Conservation (phyloP, 2,329 filamentous ascomycete genomes). For the Claviceps lovelessii region DNA sequence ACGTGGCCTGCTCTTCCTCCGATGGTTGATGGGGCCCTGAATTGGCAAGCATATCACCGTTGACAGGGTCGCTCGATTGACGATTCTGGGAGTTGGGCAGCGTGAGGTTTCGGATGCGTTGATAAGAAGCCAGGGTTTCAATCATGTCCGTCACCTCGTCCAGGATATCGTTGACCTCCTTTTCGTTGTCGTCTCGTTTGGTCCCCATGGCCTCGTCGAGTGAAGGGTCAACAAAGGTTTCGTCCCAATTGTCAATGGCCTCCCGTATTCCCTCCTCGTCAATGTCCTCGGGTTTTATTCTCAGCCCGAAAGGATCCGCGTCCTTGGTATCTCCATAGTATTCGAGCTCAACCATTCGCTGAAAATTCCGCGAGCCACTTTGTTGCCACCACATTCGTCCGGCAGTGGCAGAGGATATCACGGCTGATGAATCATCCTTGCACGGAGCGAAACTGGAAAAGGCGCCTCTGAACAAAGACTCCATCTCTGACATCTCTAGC, state of each 20-base stretch:
- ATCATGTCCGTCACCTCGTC: constrained; percentile 62
- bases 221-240: constrained; percentile 41
- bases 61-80: constrained; percentile 45
- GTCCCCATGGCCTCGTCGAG: constrained; percentile 37
- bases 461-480: constrained; percentile 59
- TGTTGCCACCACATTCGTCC: constrained; percentile 67
- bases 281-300: constrained; percentile 23
- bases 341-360: constrained; percentile 45
- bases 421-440: constrained; percentile 56
- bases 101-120: constrained; percentile 62
- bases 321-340: constrained; percentile 27
- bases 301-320: constrained; percentile 20
- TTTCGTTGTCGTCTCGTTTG: constrained; percentile 45
- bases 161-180: constrained; percentile 55
- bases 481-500: constrained; percentile 51
- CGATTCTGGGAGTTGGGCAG: constrained; percentile 50
- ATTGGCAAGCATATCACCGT: constrained; percentile 53
- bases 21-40: constrained; percentile 54
- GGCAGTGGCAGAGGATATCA: constrained; percentile 53
- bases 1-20: constrained; percentile 45
- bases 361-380: constrained; percentile 49
- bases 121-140: constrained; percentile 62
- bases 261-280: constrained; percentile 40
- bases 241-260: constrained; percentile 44
- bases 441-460: constrained; percentile 71